Percentiles rank a stretch among this genome's conserved stretches.
phyloP scores from a whole-genome alignment of 2,329 filamentous ascomycete species.

The Colletotrichum viniferum region DNA sequence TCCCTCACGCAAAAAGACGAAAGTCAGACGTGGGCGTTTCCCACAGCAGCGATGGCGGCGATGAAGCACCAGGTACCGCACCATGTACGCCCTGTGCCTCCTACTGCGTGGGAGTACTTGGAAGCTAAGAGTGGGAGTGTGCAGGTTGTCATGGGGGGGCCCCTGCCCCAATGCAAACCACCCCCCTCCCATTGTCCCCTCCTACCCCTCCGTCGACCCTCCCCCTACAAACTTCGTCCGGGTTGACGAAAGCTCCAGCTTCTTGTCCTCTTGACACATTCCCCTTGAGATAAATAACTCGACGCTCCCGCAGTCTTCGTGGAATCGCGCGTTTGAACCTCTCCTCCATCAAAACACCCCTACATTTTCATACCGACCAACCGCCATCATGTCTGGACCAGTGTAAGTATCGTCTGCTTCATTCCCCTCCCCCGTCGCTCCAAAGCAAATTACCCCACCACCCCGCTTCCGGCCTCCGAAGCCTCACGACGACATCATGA shows the following conservation, averaged over 20 bases:
- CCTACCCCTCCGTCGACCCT: slow-evolving; percentile 22
- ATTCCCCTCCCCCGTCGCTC: slow-evolving; percentile 4
- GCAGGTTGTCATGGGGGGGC: slow-evolving; percentile 13
- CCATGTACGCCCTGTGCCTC: background rate
- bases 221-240: slow-evolving; percentile 21
- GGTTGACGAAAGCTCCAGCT: slow-evolving; percentile 21
- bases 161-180: slow-evolving; percentile 17
- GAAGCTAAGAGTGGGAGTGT: slow-evolving; percentile 3
- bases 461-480: slow-evolving; percentile 36
- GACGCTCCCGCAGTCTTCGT: slow-evolving; percentile 13
- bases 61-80: background rate
- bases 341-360: slow-evolving; percentile 8
- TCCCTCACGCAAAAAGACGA: background rate
- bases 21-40: background rate
- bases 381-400: slow-evolving; percentile 65
- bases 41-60: slow-evolving; percentile 1
- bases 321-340: slow-evolving; percentile 14
- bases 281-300: slow-evolving; percentile 23
- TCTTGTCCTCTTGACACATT: slow-evolving; percentile 20
- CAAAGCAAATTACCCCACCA: slow-evolving; percentile 40
- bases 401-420: slow-evolving; percentile 60
- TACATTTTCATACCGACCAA: slow-evolving; percentile 2
- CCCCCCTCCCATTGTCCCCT: slow-evolving; percentile 4
- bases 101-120: background rate
- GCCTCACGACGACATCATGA: slow-evolving; percentile 22